Evolutionary conservation across 352 stramenopile species (phyloP).

Genomic region (Pythium biforme): DNA sequence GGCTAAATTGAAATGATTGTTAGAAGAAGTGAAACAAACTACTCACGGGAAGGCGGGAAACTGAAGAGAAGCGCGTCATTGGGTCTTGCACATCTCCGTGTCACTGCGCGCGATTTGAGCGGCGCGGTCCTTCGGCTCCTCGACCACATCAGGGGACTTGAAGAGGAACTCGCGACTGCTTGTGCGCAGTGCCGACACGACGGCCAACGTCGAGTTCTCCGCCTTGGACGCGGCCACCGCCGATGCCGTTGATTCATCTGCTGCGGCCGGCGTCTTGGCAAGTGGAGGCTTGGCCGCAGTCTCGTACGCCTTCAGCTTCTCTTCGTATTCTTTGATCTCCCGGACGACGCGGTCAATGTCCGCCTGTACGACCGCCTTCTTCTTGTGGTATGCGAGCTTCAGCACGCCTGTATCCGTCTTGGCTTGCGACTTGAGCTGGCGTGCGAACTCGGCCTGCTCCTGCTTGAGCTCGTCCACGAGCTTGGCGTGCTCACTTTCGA

Average conservation of each 20-base stretch:
- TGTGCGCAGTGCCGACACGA: slow-evolving; percentile 10
- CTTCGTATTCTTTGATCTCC: slow-evolving; percentile 32
- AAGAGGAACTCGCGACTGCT: slow-evolving; percentile 46
- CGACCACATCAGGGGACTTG: slow-evolving; percentile 11
- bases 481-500: slow-evolving; percentile 44
- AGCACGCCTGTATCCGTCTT: slow-evolving; percentile 51
- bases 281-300: slow-evolving; percentile 22
- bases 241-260: not conserved
- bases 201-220: slow-evolving; percentile 1
- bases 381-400: slow-evolving; percentile 46
- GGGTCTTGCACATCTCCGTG: slow-evolving; percentile 37
- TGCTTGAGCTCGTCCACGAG: slow-evolving; percentile 34
- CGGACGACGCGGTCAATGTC: slow-evolving; percentile 30
- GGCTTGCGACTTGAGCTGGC: slow-evolving; percentile 52
- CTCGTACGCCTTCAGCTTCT: slow-evolving; percentile 36
- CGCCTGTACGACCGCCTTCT: slow-evolving; percentile 35
- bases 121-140: slow-evolving; percentile 20
- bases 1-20: not conserved
- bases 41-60: not conserved
- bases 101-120: slow-evolving; percentile 26
- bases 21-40: not conserved
- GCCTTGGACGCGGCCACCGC: not conserved
- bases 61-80: slow-evolving; percentile 3
- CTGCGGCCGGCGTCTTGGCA: not conserved
- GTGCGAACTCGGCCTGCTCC: slow-evolving; percentile 47